Evolutionary conservation across 2,329 filamentous ascomycete genomes (phyloP), one percentile per base, ranked within the genome.

Genomic region (Colletotrichum euphorbiae): DNA sequence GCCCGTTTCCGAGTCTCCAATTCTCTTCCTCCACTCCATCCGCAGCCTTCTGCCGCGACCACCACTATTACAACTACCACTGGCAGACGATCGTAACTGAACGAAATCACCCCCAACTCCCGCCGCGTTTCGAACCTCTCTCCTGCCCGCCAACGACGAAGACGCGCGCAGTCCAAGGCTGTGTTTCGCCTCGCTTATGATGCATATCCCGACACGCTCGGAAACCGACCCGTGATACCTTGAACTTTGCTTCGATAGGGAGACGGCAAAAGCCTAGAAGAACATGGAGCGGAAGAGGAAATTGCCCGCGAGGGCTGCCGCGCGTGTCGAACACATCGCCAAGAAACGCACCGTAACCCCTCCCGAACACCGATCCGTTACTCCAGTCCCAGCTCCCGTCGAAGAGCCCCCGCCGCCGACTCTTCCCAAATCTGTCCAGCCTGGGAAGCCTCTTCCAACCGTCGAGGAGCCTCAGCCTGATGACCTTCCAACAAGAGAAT

Each of bases 401-500:
- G 79, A 81, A 24, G 74, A 71, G 69, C 72, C 77, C 46, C 78
- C 76, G 62, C 76, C 78, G 13, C 79, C 78, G 71, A 80, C 80
- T 62, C 75, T 94, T 62, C 91, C 91, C 28, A 88, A 84, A 70
- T 88, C 87, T 51, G 80, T 94, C 40, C 81, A 85, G 72, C 79
- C 90, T 2, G 89, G 89, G 55, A 88, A 91, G 74, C 89, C 91
- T 15, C 80, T 95, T 36, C 92, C 92, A 2, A 92, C 90, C 0
- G 85, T 94, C 13, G 85, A 90, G 72, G 84, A 87, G 55, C 83
- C 89, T 15, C 92, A 96, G 76, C 80, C 89, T 0, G 84, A 87
- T 7, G 84, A 90, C 69, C 81, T 94, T 6, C 80, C 90, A 0
- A 75, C 80, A 4, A 86, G 85, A 71, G 91, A 93, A 13, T 95